Evolutionary conservation across 108 stramenopile genomes (phyloP).

Genomic region (Tribonema minus): DNA sequence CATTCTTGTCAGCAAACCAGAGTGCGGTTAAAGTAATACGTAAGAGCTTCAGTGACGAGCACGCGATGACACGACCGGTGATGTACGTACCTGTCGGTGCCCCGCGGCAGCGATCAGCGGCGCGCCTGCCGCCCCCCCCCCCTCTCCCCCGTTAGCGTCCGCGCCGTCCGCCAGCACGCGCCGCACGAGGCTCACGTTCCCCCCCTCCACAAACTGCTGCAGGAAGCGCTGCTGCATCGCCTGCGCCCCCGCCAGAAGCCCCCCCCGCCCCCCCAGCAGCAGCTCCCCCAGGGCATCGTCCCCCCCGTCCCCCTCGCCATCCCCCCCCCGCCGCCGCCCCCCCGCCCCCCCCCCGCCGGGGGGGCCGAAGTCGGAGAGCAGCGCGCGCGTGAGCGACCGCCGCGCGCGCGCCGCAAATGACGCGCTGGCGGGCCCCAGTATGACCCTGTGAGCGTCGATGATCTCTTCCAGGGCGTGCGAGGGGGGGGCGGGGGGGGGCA

Average conservation of each 20-base stretch:
- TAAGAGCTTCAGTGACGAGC: too few relatives aligned
- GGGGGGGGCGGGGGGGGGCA: neutral
- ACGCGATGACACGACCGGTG: too few relatives aligned
- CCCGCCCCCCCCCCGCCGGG: neutral
- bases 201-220: constrained; percentile 21
- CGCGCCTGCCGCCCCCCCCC: too few relatives aligned
- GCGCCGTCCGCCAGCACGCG: constrained; percentile 25
- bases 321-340: neutral
- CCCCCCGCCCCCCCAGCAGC: neutral
- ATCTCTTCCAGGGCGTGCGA: neutral
- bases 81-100: constrained; percentile 1
- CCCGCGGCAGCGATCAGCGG: constrained; percentile 31
- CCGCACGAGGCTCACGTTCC: constrained; percentile 13
- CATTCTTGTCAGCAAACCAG: too few relatives aligned
- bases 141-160: constrained; percentile 8
- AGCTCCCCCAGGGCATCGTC: neutral
- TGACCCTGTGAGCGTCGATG: neutral
- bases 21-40: too few relatives aligned
- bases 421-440: neutral
- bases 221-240: constrained; percentile 11
- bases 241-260: neutral
- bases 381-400: constrained; percentile 12
- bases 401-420: constrained; percentile 16
- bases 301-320: neutral
- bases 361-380: constrained; percentile 29